Base-by-base conservation (phyloP, 2,329 filamentous ascomycete genomes). In the Microascus cirrosus region DNA sequence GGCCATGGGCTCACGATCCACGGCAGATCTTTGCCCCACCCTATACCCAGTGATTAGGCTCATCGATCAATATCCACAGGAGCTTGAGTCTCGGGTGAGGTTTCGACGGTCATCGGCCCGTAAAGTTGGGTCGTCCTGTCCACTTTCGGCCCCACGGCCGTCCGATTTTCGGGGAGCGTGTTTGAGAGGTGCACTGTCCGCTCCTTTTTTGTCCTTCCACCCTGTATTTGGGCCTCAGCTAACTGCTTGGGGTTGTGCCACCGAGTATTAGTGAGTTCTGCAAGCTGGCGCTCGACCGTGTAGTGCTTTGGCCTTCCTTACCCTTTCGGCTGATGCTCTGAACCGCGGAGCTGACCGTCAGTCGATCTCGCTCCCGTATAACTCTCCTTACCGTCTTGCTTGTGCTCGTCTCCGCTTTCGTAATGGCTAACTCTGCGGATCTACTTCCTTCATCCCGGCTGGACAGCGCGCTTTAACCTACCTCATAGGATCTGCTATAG, bases 101-200 rank as follows among this genome's bases (percentile, higher is more conserved):
- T 45, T 45, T 45, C 45, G 11, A 24, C 22, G 20, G 20, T 24
- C 20, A 20, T 13, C n/a, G n/a, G 18, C 34, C 48, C 35, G 15
- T 22, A 32, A 6, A 36, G 34, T 54, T 22, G 42, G 24, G 24
- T 25, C 51, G 48, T 48, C 56, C 56, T 58, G 51, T 34, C 39
- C 51, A 58, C 56, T 58, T 32, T 58, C 56, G 56, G 56, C 52
- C 56, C 45, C 51, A 54, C 28, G 36, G 18, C 39, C 56, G 50
- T 58, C 56, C 56, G 56, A 58, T 58, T 18, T 39, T 39, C 20
- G 25, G 50, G 48, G 22, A 8, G 48, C 34, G n/a, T 53, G 56
- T 58, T 53, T 50, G 55, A 56, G 55, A n/a, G 22, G 39, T n/a
- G 54, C 20, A 32, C 25, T 32, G 28, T 11, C 12, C 28, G 28